phyloP scores from a whole-genome alignment of 169 alveolate genomes.

The Cryptosporidium felis region DNA sequence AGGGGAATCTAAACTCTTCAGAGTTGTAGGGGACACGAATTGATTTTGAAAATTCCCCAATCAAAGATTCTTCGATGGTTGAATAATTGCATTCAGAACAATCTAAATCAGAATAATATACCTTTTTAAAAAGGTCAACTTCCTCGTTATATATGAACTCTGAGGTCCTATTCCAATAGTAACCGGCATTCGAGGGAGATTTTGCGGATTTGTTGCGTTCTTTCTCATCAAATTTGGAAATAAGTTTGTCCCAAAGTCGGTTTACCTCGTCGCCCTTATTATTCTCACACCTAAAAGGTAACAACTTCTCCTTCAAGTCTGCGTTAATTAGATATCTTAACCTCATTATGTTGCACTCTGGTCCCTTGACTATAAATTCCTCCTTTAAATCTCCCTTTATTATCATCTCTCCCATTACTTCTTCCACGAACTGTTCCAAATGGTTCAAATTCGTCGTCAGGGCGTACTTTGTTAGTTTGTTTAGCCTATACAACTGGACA shows the following conservation, averaged over 20 bases:
- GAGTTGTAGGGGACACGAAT: background rate
- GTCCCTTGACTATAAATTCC: background rate
- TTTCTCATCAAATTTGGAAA: background rate
- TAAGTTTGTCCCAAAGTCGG: slow-evolving; percentile 14
- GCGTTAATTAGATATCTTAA: slow-evolving; percentile 15
- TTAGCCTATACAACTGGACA: background rate
- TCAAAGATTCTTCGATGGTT: background rate
- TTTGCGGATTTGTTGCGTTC: background rate
- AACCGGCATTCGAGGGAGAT: background rate
- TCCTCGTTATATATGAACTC: slow-evolving; percentile 40
- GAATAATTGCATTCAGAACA: no score
- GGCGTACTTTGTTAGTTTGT: slow-evolving; percentile 31
- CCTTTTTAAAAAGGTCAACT: slow-evolving; percentile 19
- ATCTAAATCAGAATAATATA: slow-evolving; percentile 11
- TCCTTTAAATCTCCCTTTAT: slow-evolving; percentile 19
- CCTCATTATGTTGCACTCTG: slow-evolving; percentile 38
- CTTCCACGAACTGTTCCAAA: slow-evolving; percentile 38
- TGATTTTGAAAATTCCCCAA: background rate
- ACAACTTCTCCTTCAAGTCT: background rate
- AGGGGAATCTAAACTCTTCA: slow-evolving; percentile 7
- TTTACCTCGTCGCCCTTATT: background rate
- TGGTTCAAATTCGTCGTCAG: background rate
- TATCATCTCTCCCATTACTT: slow-evolving; percentile 65
- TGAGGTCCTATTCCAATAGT: background rate
- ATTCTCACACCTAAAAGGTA: background rate